These are phyloP conservation scores for Delonix regia DNA, from an alignment of 306 rosid genomes.

Conservation along the genomic window DNA sequence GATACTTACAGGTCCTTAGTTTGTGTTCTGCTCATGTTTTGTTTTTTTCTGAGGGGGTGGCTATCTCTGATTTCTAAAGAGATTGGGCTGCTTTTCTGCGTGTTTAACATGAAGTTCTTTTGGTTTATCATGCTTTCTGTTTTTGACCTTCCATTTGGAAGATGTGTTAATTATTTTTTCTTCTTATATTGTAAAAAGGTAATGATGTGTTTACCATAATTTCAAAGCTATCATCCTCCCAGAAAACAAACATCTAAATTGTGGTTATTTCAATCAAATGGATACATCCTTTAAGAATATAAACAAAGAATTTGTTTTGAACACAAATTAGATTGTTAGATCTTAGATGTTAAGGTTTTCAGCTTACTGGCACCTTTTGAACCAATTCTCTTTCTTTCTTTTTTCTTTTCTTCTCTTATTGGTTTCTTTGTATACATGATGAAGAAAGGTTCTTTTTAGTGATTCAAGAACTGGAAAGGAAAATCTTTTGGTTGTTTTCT, in stretches of 20 bases:
- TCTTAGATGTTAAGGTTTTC: neutral
- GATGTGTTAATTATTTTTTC: neutral
- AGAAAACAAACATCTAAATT: neutral
- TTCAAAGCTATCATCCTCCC: neutral
- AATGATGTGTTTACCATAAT: neutral
- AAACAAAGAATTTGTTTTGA: neutral
- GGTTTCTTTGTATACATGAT: neutral
- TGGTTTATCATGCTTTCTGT: neutral
- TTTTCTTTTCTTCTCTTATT: neutral
- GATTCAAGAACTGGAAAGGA: neutral
- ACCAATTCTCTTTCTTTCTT: neutral
- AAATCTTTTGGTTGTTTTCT: neutral
- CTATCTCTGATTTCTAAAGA: neutral
- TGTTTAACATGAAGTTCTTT: neutral
- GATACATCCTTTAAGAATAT: neutral
- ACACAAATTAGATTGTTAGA: neutral
- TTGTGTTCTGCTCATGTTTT: neutral
- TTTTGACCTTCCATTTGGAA: neutral
- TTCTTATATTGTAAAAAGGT: no score
- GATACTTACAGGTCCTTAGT: neutral
- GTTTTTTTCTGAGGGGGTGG: neutral
- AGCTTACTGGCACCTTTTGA: neutral
- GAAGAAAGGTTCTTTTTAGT: no score
- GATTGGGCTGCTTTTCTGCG: neutral
- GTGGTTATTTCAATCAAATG: neutral